Base-by-base conservation (phyloP, 73 alveolate genomes). In the Stentor coeruleus region DNA sequence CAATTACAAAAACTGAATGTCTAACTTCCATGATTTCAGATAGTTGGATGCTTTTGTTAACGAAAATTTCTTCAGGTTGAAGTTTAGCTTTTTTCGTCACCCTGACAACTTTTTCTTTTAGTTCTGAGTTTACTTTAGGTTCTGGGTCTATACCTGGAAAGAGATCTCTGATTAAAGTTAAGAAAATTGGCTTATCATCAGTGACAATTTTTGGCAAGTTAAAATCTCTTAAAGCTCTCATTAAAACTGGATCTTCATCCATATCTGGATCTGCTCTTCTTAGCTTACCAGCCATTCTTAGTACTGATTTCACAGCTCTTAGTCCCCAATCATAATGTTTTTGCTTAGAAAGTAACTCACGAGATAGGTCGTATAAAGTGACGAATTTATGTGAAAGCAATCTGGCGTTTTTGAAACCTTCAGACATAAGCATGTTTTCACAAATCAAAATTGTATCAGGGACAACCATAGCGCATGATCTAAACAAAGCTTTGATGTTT, bases 321-420 rank as follows among this genome's bases (percentile, higher is more conserved):
- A 98, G 98, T 79, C 99, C 99, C 99, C 99, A 98, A 92, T 98
- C 99, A 87, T 98, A 98, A 94, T 98, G 99, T 89, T 88, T 96
- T 90, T 98, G 98, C 83, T 97, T 98, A 35, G 99, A 97, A 58
- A 96, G 93, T 30, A 93, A 87, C 74, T 89, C 93, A 89, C 96
- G 94, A 76, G 98, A 93, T 85, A 97, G 91, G 59, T 90, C 93
- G 85, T 97, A 97, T 76, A 97, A 94, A 40, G 98, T 94, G 93
- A 94, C 96, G 86, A 97, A 93, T 90, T 97, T 97, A 90, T 94
- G 95, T 28, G 99, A 94, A 80, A 97, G 95, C n/a, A 80, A 84
- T 30, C 92, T 59, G 57, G 84, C 99, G 58, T 89, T 91, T 77
- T 95, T 89, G 98, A 98, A 98, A 74, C 99, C 99, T 94, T 98